These are phyloP conservation scores for Poronia punctata DNA, from an alignment of 495 filamentous ascomycete species.

Conservation along the genomic window DNA sequence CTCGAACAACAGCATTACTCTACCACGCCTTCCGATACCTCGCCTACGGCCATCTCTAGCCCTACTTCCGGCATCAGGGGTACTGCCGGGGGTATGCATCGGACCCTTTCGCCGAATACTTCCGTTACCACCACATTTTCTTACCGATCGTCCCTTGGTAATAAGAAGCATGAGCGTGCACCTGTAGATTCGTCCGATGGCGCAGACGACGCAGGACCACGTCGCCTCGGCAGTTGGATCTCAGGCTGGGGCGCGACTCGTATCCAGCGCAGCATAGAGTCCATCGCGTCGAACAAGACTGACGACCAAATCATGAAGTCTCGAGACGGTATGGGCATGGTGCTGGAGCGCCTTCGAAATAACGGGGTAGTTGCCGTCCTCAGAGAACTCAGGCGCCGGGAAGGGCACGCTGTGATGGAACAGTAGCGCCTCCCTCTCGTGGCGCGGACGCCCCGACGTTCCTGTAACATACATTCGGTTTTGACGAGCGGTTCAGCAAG, in stretches of 20 bases:
- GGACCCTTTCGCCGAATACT: conserved; percentile 43
- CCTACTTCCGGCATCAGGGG: conserved; percentile 3
- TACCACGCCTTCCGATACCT: conserved; percentile 33
- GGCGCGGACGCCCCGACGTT: conserved; percentile 6
- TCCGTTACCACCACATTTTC: conserved; percentile 79
- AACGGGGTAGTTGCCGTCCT: conserved; percentile 77
- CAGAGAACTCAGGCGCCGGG: conserved; percentile 73
- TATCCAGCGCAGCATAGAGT: conserved; percentile 83
- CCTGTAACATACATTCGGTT: conserved; percentile 13
- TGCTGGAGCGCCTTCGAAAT: conserved; percentile 74
- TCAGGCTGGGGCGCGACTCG: conserved; percentile 65
- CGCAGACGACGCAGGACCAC: conserved; percentile 12
- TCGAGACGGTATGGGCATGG: conserved; percentile 91
- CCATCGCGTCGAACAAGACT: conserved; percentile 77
- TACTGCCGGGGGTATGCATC: conserved; percentile 9
- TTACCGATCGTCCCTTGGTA: conserved; percentile 76
- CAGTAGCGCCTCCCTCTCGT: conserved; percentile 4
- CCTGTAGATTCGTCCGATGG: conserved; percentile 17
- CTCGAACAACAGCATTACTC: conserved; percentile 79
- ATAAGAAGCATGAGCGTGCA: conserved; percentile 52
- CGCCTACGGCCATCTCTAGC: neutral
- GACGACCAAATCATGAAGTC: conserved; percentile 77
- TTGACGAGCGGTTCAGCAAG: conserved; percentile 18
- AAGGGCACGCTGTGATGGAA: conserved; percentile 32
- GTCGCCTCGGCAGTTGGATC: conserved; percentile 31